Evolutionary conservation across 2,329 filamentous ascomycete species (phyloP), one percentile per base, ranked within the genome.

Genomic region (Colletotrichum liaoningense): DNA sequence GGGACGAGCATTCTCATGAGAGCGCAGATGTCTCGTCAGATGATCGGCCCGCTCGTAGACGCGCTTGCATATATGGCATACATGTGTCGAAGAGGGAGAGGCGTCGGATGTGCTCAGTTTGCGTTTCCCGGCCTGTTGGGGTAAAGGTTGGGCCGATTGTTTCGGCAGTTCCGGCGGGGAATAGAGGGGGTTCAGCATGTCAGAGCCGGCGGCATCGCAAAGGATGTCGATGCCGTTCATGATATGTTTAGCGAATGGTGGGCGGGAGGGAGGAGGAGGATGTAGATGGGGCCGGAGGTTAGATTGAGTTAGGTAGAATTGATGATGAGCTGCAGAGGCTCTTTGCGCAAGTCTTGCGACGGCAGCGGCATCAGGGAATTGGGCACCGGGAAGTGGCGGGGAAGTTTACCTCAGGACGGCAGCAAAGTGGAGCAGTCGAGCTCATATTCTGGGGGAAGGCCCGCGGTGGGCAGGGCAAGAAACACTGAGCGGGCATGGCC

Each of bases 21-120:
- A 73, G 26, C 71, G 71, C 9, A 73, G 60, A 19, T 73, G 71
- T 6, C 71, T 52, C 24, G 71, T 73, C 46, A 73, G 26, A n/a
- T 73, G 71, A 16, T 73, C 71, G 60, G 71, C 71, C 65, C 71
- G 55, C 62, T 73, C 71, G 60, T 73, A 73, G 16, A 73, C 62
- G 22, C 56, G 58, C 26, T 56, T 71, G 67, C 71, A 73, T 38
- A 73, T 73, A 12, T 73, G 67, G 35, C 71, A 73, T 35, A 73
- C 56, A 33, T 73, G 71, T 60, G 67, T 60, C 19, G 67, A 56
- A 52, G 59, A 63, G 26, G 62, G 49, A 5, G 71, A 71, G n/a
- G 67, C 42, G n/a, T 72, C 66, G 24, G 70, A 69, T 6, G 55
- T 30, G 55, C 66, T 72, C 54, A 72, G 22, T 56, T 69, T 72